phyloP scores from a whole-genome alignment of 176 grass and related monocot genomes.

The Microstegium vimineum region DNA sequence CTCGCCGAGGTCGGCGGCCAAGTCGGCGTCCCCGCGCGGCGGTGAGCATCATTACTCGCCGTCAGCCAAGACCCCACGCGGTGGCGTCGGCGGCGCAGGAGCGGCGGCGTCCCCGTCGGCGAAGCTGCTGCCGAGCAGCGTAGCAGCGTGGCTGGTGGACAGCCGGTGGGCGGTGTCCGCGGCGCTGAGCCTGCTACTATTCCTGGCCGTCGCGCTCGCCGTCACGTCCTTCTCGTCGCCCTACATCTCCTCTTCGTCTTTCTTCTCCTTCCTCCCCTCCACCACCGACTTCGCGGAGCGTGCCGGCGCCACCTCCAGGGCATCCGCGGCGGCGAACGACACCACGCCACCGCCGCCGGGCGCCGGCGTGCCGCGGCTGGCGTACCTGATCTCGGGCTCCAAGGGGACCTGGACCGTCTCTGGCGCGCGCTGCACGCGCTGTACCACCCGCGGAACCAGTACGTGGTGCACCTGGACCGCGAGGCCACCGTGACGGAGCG shows the following conservation, averaged over 20 bases:
- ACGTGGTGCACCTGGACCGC: slow-evolving; percentile 84
- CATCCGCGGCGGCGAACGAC: background rate
- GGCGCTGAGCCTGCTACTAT: slow-evolving; percentile 34
- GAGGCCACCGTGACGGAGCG: slow-evolving; percentile 59
- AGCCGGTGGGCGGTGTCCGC: slow-evolving; percentile 29
- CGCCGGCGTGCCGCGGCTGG: slow-evolving; percentile 48
- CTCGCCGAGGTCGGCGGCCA: slow-evolving; percentile 31
- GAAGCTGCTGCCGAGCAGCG: slow-evolving; percentile 6
- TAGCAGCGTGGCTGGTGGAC: slow-evolving; percentile 21
- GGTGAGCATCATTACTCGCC: slow-evolving; percentile 1
- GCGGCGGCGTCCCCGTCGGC: background rate
- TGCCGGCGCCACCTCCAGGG: background rate
- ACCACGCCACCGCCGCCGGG: background rate
- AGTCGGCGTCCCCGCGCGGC: background rate
- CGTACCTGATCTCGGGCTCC: slow-evolving; percentile 83
- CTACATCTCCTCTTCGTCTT: background rate
- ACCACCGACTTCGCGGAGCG: background rate
- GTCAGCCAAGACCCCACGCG: slow-evolving; percentile 17
- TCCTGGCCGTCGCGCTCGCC: slow-evolving; percentile 38
- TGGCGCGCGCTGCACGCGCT: slow-evolving; percentile 86
- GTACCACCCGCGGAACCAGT: slow-evolving; percentile 86
- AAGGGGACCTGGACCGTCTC: slow-evolving; percentile 88
- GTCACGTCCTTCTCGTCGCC: slow-evolving; percentile 15
- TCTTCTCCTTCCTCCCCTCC: slow-evolving; percentile 20
- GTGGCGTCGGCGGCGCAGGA: background rate